A percentile compares a stretch with the other conserved stretches of the same genome.
These are phyloP conservation scores for Pistacia vera DNA, from an alignment of 345 rosid species.

Conservation along the genomic window DNA sequence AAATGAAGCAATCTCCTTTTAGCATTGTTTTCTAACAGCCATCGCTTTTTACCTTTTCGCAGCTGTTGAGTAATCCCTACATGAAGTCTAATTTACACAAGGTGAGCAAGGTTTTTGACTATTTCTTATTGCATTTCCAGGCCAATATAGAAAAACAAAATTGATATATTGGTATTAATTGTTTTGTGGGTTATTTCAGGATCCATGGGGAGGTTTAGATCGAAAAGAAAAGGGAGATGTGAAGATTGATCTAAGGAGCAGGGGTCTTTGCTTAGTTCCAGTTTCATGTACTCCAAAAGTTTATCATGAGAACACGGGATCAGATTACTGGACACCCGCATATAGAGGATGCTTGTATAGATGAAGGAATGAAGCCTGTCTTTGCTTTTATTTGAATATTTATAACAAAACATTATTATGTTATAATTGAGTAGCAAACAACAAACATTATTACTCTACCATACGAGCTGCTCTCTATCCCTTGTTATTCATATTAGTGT, in stretches of 20 bases:
- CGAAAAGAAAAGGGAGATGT: constrained; percentile 56
- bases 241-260: constrained; percentile 62
- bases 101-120: constrained; percentile 21
- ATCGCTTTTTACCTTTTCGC: constrained; percentile 24
- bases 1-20: neutral
- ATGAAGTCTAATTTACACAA: constrained; percentile 65
- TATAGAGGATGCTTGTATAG: constrained; percentile 77
- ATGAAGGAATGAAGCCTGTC: constrained; percentile 16
- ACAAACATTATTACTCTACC: no score
- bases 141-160: neutral
- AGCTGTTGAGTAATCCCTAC: constrained; percentile 80
- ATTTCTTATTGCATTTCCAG: neutral
- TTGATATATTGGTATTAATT: constrained; percentile 1
- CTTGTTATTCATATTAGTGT: no score
- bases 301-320: constrained; percentile 64
- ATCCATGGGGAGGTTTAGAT: constrained; percentile 71
- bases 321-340: constrained; percentile 85
- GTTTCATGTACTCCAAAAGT: constrained; percentile 61
- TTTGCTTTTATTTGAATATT: neutral
- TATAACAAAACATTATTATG: neutral
- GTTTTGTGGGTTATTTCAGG: constrained; percentile 39
- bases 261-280: constrained; percentile 88
- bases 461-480: no score
- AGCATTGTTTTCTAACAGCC: neutral
- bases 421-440: neutral